phyloP scores from a whole-genome alignment of 495 filamentous ascomycete genomes.

The Neurospora cerealis region DNA sequence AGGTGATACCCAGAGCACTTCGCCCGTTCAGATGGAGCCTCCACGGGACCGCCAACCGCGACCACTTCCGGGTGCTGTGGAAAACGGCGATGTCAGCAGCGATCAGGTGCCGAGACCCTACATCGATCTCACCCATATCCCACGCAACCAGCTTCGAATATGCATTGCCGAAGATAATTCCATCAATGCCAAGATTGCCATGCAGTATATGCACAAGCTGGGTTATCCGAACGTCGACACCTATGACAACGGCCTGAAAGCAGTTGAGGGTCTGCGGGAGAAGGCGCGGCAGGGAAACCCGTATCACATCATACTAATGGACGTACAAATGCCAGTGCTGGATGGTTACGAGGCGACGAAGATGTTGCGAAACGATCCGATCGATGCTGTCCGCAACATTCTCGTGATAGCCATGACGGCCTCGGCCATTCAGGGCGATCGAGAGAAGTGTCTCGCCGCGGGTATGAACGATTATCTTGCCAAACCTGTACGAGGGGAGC shows the following conservation, averaged over 20 bases:
- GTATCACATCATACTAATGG: slow-evolving; percentile 81
- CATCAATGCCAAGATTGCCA: slow-evolving; percentile 86
- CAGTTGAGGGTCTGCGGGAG: slow-evolving; percentile 72
- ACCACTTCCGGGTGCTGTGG: slow-evolving; percentile 5
- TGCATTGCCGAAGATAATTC: slow-evolving; percentile 90
- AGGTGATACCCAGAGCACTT: slow-evolving; percentile 38
- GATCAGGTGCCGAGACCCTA: slow-evolving; percentile 32
- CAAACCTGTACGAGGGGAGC: slow-evolving; percentile 70
- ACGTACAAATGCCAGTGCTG: slow-evolving; percentile 88
- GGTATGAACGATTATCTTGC: slow-evolving; percentile 96
- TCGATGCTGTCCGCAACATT: slow-evolving; percentile 62
- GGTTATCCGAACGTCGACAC: slow-evolving; percentile 71
- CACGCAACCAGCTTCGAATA: slow-evolving; percentile 67
- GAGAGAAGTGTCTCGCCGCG: slow-evolving; percentile 82
- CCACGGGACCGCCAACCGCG: slow-evolving; percentile 48
- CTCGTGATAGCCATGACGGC: slow-evolving; percentile 93
- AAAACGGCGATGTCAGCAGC: background rate
- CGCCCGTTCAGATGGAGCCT: slow-evolving; percentile 27
- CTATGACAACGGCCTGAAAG: slow-evolving; percentile 75
- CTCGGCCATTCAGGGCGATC: slow-evolving; percentile 79
- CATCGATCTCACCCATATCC: slow-evolving; percentile 53
- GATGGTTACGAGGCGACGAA: slow-evolving; percentile 92
- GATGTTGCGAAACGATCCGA: slow-evolving; percentile 61
- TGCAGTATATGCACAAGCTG: slow-evolving; percentile 76
- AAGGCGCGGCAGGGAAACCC: slow-evolving; percentile 58